These are phyloP conservation scores for Coriaria nepalensis DNA, from an alignment of 306 rosid genomes.

Conservation along the genomic window DNA sequence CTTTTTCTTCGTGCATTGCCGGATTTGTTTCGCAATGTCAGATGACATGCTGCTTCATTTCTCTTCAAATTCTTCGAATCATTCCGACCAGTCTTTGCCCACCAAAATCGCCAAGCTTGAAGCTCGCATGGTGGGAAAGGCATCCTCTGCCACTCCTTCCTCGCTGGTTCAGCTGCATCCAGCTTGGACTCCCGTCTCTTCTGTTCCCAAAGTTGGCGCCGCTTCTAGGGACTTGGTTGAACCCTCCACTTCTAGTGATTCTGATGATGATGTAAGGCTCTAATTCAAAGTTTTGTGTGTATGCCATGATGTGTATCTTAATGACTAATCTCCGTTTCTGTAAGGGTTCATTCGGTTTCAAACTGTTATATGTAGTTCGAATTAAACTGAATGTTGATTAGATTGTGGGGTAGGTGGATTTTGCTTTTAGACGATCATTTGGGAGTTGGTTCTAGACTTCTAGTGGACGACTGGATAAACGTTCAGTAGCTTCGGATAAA, in stretches of 20 bases:
- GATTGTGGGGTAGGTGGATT: too few relatives aligned
- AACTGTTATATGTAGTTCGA: too few relatives aligned
- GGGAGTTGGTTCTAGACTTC: too few relatives aligned
- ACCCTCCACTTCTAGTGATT: constrained; percentile 80
- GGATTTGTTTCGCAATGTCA: constrained; percentile 39
- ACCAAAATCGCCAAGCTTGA: constrained; percentile 93
- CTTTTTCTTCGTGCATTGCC: constrained; percentile 7
- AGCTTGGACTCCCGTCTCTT: constrained; percentile 48
- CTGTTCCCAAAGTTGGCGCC: constrained; percentile 37
- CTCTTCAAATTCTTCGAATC: constrained; percentile 94
- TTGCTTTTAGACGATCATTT: too few relatives aligned
- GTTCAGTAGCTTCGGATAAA: too few relatives aligned
- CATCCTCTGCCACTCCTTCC: constrained; percentile 30
- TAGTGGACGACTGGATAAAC: too few relatives aligned
- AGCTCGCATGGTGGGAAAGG: constrained; percentile 92
- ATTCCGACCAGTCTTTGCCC: constrained; percentile 94
- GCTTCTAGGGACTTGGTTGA: constrained; percentile 49
- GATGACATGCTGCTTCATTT: constrained; percentile 91
- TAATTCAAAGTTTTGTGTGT: constrained; percentile 3
- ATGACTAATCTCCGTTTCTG: constrained; percentile 5
- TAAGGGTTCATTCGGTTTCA: background rate
- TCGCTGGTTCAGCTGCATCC: constrained; percentile 30
- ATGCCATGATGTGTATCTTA: background rate
- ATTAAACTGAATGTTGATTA: too few relatives aligned
- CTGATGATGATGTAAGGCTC: constrained; percentile 74